Conservation (phyloP, 257 asterid species). For the Nicotiana noctiflora region DNA sequence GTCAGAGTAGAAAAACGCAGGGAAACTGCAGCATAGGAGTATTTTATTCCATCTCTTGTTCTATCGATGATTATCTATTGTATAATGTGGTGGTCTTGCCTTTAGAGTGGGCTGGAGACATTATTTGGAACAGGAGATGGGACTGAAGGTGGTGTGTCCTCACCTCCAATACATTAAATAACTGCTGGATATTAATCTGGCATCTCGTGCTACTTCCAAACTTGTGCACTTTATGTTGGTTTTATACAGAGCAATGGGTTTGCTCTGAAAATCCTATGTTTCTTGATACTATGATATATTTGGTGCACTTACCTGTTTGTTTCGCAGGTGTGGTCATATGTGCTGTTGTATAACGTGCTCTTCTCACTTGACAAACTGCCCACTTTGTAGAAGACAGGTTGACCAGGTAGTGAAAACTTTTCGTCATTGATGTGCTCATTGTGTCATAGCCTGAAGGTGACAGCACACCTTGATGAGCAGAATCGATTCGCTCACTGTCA, state of each 20-base stretch:
- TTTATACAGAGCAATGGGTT: background rate
- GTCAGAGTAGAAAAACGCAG: background rate
- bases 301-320: background rate
- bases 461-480: background rate
- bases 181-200: background rate
- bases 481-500: background rate
- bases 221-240: background rate
- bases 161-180: background rate
- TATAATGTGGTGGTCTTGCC: background rate
- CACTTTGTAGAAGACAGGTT: conserved; percentile 78
- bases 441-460: background rate
- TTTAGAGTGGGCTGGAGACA: background rate
- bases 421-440: conserved; percentile 51
- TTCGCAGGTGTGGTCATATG: conserved; percentile 97
- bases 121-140: background rate
- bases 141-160: background rate
- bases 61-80: background rate
- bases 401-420: conserved; percentile 80
- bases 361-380: conserved; percentile 83
- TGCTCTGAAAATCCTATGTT: background rate
- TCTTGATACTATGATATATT: background rate
- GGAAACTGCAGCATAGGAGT: background rate
- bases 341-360: conserved; percentile 90
- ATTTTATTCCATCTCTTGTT: background rate
- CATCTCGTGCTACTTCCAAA: background rate